phyloP scores from a whole-genome alignment of 129 eudicot genomes.

The Ambrosia trifida region DNA sequence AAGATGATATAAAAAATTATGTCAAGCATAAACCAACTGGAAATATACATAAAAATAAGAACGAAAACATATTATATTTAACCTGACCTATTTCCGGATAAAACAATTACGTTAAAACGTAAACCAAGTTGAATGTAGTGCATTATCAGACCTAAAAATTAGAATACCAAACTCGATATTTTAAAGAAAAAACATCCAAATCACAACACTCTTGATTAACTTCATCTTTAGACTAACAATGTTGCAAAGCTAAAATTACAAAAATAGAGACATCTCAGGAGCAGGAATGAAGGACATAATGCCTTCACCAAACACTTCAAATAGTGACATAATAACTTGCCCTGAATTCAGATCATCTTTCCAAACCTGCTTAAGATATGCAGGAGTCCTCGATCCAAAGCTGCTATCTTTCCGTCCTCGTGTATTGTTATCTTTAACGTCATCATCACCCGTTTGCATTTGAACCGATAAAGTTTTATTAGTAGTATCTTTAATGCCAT shows the following conservation, averaged over 20 bases:
- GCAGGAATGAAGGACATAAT: conserved; percentile 59
- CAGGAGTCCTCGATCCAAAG: conserved; percentile 35
- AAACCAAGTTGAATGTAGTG: too few relatives aligned
- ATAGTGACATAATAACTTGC: conserved; percentile 43
- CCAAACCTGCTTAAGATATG: conserved; percentile 63
- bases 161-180: too few relatives aligned
- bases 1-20: too few relatives aligned
- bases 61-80: too few relatives aligned
- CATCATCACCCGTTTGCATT: conserved; percentile 20
- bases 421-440: conserved; percentile 1
- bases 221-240: neutral
- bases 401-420: neutral
- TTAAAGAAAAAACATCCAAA: neutral
- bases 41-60: too few relatives aligned
- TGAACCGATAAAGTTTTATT: conserved; percentile 19
- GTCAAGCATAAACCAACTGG: too few relatives aligned
- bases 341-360: conserved; percentile 73
- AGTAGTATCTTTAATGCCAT: too few relatives aligned
- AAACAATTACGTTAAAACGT: too few relatives aligned
- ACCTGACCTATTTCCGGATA: too few relatives aligned
- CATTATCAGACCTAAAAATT: too few relatives aligned
- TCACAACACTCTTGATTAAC: neutral
- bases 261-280: conserved; percentile 63
- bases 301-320: conserved; percentile 63
- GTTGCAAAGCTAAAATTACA: conserved; percentile 25